Percentiles rank a stretch among this genome's conserved stretches.
Conservation (phyloP, 2,329 filamentous ascomycete genomes). For the Rutstroemia sp. region DNA sequence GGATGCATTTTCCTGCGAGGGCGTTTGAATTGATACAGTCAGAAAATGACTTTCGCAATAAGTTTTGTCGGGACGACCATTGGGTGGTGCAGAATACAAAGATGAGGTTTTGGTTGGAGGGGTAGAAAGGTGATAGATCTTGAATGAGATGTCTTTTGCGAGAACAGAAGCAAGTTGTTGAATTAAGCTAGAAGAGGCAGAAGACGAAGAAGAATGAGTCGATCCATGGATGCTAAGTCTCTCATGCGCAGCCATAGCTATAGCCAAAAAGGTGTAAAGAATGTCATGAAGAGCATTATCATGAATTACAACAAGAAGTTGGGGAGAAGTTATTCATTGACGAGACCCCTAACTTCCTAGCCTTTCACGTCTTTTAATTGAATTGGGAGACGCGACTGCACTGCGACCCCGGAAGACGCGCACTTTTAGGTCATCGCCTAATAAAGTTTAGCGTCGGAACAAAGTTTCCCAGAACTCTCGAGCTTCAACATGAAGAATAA, state of each 20-base stretch:
- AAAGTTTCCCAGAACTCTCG: conserved; percentile 8
- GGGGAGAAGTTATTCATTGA: not conserved
- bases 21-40: conserved; percentile 41
- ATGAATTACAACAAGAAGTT: not conserved
- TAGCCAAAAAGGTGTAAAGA: conserved; percentile 17
- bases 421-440: not conserved
- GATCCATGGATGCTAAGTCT: conserved; percentile 15
- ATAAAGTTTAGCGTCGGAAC: conserved; percentile 9
- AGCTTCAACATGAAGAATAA: conserved; percentile 9
- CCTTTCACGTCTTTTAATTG: not conserved
- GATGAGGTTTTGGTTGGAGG: conserved; percentile 67
- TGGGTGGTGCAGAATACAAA: conserved; percentile 72
- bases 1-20: conserved; percentile 17
- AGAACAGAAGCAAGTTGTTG: conserved; percentile 33
- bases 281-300: conserved; percentile 12
- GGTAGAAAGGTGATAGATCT: conserved; percentile 80
- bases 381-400: conserved; percentile 14
- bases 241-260: conserved; percentile 27
- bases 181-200: conserved; percentile 17
- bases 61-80: conserved; percentile 65
- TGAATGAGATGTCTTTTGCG: conserved; percentile 51
- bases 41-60: conserved; percentile 82
- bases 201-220: conserved; percentile 14
- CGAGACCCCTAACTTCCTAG: not conserved
- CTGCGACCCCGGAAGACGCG: conserved; percentile 12